Evolutionary conservation across 371 early-diverging fungal genomes (phyloP), one percentile per base, ranked within the genome.

Genomic region (Dinochytrium kinnereticum): DNA sequence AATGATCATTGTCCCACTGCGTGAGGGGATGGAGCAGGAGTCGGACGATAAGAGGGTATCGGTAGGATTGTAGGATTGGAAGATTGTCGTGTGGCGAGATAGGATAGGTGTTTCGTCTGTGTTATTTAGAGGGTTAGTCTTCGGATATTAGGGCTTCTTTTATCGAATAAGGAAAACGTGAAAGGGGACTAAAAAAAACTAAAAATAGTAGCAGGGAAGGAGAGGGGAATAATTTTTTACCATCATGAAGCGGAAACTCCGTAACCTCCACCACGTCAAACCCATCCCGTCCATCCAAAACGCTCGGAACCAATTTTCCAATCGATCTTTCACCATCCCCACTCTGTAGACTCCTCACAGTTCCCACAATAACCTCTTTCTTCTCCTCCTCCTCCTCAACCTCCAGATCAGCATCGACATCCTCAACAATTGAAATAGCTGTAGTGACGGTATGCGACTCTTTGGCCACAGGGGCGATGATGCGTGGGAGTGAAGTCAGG

Each of bases 401-500:
- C 49, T 44, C 49, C 10, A 13, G 13, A 10, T 44, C 21, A 21
- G 21, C 49, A 21, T 44, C 49, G 13, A 44, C 10, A 21, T 44
- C 49, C 21, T 44, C 49, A 21, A 10, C 13, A 10, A 44, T 44
- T 44, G 49, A 44, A 10, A 21, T 21, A 21, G 49, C 10, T 13
- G 49, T 13, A 44, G 49, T 10, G 13, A 44, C 55, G 26, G 26
- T 17, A 61, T 30, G 31, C 7, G 34, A 17, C 36, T 61, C 36
- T 31, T 28, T 61, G 34, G 19, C 5, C 26, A 31, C 36, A 24
- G 61, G 36, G 24, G 37, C 30, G 24, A 26, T 61, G 10, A 55
- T 36, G n/a, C 31, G 50, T 5, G 72, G 66, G 1, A 40, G 10
- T 2, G 72, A 66, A 17, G 44, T 55, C 31, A 73, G 59, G 7